Base-by-base conservation (phyloP, 108 stramenopile species). In the Mayamaea pseudoterrestris region DNA sequence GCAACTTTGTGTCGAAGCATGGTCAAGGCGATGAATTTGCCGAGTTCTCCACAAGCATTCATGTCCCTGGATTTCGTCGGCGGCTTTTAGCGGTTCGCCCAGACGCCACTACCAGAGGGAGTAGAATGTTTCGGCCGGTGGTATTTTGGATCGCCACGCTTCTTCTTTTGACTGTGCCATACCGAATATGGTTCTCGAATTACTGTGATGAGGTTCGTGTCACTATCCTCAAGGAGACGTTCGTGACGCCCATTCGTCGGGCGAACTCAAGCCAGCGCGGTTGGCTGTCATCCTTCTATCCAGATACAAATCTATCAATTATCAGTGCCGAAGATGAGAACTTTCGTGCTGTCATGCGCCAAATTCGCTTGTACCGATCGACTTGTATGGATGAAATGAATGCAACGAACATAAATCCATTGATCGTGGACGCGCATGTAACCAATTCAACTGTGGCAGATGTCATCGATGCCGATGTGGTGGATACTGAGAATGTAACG, bases 151-250 rank as follows among this genome's bases (percentile, higher is more conserved):
- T 78, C 21, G 73, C 66, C 43, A 85, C 81, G 7, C 52, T 76
- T 6, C 37, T 78, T 31, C 83, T 83, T 8, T 50, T 90, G 31
- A 83, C 79, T n/a, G 65, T 85, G 20, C 83, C 89, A 8, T 86
- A 79, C 63, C 66, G 89, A 23, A 65, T 81, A 17, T 81, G 81
- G 83, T 86, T 90, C 53, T 67, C 74, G 21, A 65, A 63, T 20
- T 76, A 81, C 22, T 90, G 89, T 61, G 83, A 90, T 59, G 81
- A 74, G 60, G 42, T 90, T 26, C 65, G 83, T 5, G 81, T 90
- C 0, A 65, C 77, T 0, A 61, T 90, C n/a, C 72, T 80, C 17
- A 90, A 90, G 53, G 89, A 90, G 58, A 77, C 73, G 5, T 58
- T 18, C 1, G 47, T 27, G 8, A 24, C 14, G 11, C 23, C 44